Percentiles rank a stretch among this genome's conserved stretches.
These are phyloP conservation scores for Globisporangium viniferum DNA, from an alignment of 352 stramenopile genomes.

Conservation along the genomic window DNA sequence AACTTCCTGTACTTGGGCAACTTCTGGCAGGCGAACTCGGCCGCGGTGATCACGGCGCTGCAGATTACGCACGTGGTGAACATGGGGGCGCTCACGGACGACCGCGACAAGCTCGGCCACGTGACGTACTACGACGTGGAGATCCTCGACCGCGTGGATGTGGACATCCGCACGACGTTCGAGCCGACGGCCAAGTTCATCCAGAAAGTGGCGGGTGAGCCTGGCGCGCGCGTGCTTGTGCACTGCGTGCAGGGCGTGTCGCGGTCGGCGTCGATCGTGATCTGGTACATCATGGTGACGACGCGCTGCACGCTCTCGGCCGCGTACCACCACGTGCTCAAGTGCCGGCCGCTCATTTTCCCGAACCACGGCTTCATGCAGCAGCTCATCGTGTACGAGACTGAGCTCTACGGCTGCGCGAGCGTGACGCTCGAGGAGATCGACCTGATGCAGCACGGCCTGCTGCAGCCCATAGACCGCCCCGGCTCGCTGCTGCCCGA, in stretches of 20 bases:
- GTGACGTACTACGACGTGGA: conserved; percentile 67
- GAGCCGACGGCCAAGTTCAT: conserved; percentile 54
- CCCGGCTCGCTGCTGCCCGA: conserved; percentile 48
- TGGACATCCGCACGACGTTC: conserved; percentile 59
- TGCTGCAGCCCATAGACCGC: conserved; percentile 57
- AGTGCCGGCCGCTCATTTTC: conserved; percentile 73
- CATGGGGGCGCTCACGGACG: conserved; percentile 57
- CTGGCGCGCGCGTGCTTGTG: conserved; percentile 54
- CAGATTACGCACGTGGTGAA: conserved; percentile 76
- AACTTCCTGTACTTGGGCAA: conserved; percentile 73
- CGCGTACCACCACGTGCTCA: conserved; percentile 78
- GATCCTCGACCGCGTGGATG: conserved; percentile 55
- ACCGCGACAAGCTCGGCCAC: conserved; percentile 48
- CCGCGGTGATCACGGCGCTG: conserved; percentile 44
- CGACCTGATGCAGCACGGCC: conserved; percentile 62
- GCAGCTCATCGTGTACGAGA: conserved; percentile 67
- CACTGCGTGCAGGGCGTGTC: conserved; percentile 83
- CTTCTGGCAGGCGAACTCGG: conserved; percentile 78
- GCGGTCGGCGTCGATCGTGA: conserved; percentile 70
- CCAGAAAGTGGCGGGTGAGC: conserved; percentile 25
- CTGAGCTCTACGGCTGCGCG: conserved; percentile 60
- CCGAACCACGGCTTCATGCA: conserved; percentile 79
- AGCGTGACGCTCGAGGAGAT: conserved; percentile 64
- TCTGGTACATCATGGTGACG: conserved; percentile 78
- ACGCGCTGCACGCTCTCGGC: conserved; percentile 70